Evolutionary conservation across 225 moss, liverwort and hornwort genomes (phyloP).

Genomic region (Physcomitrellopsis africana): DNA sequence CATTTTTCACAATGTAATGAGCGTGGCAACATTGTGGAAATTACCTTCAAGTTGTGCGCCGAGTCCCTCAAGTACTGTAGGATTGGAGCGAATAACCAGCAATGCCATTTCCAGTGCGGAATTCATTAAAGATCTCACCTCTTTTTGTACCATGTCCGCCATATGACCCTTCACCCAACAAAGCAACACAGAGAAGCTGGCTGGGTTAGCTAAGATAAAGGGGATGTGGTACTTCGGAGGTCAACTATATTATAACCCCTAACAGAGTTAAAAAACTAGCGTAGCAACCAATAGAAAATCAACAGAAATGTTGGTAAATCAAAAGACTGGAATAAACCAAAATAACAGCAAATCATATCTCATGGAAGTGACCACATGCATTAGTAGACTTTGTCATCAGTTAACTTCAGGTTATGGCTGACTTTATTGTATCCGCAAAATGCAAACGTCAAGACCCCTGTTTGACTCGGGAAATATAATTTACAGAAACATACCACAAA

Average conservation of each 20-base stretch:
- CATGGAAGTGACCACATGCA: constrained; percentile 17
- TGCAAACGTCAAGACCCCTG: constrained; percentile 2
- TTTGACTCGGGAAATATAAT: not conserved
- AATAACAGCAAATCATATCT: constrained; percentile 22
- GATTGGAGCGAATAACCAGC: constrained; percentile 84
- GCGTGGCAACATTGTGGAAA: constrained; percentile 3
- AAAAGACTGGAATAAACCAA: constrained; percentile 16
- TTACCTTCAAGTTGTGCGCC: constrained; percentile 93
- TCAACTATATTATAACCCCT: constrained; percentile 18
- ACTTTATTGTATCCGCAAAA: too few species aligned
- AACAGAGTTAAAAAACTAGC: constrained; percentile 1
- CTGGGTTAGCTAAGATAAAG: constrained; percentile 23
- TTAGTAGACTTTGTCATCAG: constrained; percentile 11
- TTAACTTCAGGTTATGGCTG: not conserved
- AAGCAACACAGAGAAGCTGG: constrained; percentile 28
- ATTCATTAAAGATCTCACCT: constrained; percentile 80
- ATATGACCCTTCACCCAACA: constrained; percentile 77
- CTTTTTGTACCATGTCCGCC: constrained; percentile 89
- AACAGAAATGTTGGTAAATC: not conserved
- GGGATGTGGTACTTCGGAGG: not conserved
- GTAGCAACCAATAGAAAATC: not conserved
- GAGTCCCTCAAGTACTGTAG: constrained; percentile 77
- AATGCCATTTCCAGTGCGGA: constrained; percentile 84
- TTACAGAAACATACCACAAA: not conserved
- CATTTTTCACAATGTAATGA: constrained; percentile 17